These are phyloP conservation scores for Neofusicoccum laricinum DNA, from an alignment of 2,329 filamentous ascomycete species.

Conservation along the genomic window DNA sequence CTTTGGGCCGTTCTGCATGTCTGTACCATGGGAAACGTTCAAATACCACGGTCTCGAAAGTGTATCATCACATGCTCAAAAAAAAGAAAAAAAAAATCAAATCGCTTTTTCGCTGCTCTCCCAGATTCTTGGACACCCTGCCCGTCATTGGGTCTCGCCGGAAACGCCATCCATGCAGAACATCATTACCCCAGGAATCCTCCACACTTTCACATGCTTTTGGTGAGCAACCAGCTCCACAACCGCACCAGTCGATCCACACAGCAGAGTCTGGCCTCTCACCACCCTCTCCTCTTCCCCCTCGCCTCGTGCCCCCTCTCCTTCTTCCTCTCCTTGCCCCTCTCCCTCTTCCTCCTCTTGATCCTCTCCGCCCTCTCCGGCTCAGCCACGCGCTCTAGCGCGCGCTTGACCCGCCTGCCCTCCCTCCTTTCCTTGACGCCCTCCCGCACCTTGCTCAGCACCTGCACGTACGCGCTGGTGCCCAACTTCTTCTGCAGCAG, in stretches of 20 bases:
- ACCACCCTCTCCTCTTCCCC: constrained; percentile 66
- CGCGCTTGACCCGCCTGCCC: constrained; percentile 76
- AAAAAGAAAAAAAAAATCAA: background rate
- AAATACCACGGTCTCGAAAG: background rate
- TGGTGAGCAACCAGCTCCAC: background rate
- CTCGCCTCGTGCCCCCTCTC: constrained; percentile 72
- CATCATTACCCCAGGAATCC: background rate
- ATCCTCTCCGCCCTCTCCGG: constrained; percentile 75
- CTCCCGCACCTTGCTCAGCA: constrained; percentile 70
- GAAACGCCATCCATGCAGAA: background rate
- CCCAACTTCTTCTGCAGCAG: constrained; percentile 82
- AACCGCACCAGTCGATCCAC: background rate
- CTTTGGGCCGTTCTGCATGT: background rate
- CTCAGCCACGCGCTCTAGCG: constrained; percentile 79
- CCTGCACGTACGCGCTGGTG: constrained; percentile 71
- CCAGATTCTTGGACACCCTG: background rate
- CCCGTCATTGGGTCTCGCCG: background rate
- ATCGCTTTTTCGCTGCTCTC: background rate
- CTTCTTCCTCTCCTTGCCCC: constrained; percentile 55
- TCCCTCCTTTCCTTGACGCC: constrained; percentile 70
- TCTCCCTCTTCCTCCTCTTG: constrained; percentile 80
- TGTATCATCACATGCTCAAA: background rate
- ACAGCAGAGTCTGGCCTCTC: background rate
- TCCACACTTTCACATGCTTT: constrained; percentile 1
- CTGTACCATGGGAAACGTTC: background rate